Conservation (phyloP, 441 rosid genomes). For the Macaranga tanarius region DNA sequence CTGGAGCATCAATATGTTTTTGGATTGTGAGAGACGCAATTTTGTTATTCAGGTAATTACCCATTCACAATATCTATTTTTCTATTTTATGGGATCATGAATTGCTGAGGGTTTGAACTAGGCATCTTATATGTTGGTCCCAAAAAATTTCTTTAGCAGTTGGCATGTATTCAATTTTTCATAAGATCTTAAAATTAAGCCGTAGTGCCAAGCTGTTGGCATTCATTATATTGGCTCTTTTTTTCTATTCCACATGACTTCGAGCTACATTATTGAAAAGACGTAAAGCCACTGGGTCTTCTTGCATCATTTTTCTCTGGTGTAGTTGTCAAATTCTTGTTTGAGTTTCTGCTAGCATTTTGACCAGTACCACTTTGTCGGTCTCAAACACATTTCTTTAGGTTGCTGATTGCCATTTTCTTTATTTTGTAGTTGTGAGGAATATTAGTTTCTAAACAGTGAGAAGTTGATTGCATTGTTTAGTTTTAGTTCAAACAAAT, state of each 20-base stretch:
- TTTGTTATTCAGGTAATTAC: conserved; percentile 74
- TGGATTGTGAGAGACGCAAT: conserved; percentile 92
- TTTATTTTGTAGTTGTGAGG: not conserved
- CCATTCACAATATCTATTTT: not conserved
- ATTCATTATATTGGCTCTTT: too few species aligned
- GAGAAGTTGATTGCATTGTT: not conserved
- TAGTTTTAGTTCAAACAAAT: not conserved
- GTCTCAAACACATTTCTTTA: not conserved
- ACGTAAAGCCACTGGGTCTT: too few species aligned
- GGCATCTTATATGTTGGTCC: not conserved
- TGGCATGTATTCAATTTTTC: not conserved
- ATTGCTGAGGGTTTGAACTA: not conserved
- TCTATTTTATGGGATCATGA: not conserved
- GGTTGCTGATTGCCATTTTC: conserved; percentile 1
- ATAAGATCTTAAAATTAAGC: not conserved
- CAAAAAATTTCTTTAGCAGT: not conserved
- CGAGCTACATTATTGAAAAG: too few species aligned
- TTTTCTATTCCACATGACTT: too few species aligned
- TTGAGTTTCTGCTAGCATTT: not conserved
- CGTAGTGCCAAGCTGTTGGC: too few species aligned
- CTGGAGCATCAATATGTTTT: conserved; percentile 75
- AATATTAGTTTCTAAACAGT: not conserved
- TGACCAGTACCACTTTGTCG: not conserved
- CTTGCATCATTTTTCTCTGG: too few species aligned
- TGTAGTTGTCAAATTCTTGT: not conserved